Percentiles rank a stretch among this genome's conserved stretches.
Conservation (phyloP, 1,284 basidiomycete species). For the Tremellales sp. region DNA sequence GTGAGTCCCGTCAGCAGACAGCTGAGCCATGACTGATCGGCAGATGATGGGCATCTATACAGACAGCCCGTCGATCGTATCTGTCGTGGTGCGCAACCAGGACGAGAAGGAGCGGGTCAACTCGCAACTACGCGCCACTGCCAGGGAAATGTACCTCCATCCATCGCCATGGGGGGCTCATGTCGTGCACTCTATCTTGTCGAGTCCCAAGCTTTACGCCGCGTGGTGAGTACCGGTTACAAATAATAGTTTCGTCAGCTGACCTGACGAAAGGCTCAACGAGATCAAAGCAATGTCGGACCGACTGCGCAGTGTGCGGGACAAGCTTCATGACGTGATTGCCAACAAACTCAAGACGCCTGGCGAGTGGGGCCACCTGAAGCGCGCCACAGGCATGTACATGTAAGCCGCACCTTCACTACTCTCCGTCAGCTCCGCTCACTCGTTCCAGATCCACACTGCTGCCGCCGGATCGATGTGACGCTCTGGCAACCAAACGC, state of each 20-base stretch:
- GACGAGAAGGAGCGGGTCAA: slow-evolving; percentile 39
- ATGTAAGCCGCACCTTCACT: slow-evolving; percentile 27
- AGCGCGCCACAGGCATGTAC: slow-evolving; percentile 52
- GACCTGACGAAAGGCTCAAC: slow-evolving; percentile 60
- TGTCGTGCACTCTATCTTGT: slow-evolving; percentile 42
- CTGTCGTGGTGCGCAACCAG: slow-evolving; percentile 32
- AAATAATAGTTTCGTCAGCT: neutral
- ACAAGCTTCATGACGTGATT: slow-evolving; percentile 71
- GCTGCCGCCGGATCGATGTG: slow-evolving; percentile 30
- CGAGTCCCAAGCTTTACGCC: slow-evolving; percentile 43
- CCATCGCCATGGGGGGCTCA: slow-evolving; percentile 45
- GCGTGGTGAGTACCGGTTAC: slow-evolving; percentile 60
- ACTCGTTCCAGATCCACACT: slow-evolving; percentile 29
- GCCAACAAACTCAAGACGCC: slow-evolving; percentile 79
- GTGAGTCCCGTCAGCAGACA: slow-evolving; percentile 14
- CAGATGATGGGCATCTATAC: slow-evolving; percentile 47
- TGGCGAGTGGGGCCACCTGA: slow-evolving; percentile 85
- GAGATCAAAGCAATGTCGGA: slow-evolving; percentile 91
- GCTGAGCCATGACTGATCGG: neutral
- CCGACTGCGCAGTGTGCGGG: slow-evolving; percentile 85
- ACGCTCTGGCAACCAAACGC: slow-evolving; percentile 35
- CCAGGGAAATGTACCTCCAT: slow-evolving; percentile 39
- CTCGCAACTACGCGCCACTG: slow-evolving; percentile 39
- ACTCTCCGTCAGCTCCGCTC: neutral
- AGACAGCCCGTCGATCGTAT: slow-evolving; percentile 44